Evolutionary conservation across 1,284 basidiomycete genomes (phyloP).

Genomic region (Psilocybe mexicana): DNA sequence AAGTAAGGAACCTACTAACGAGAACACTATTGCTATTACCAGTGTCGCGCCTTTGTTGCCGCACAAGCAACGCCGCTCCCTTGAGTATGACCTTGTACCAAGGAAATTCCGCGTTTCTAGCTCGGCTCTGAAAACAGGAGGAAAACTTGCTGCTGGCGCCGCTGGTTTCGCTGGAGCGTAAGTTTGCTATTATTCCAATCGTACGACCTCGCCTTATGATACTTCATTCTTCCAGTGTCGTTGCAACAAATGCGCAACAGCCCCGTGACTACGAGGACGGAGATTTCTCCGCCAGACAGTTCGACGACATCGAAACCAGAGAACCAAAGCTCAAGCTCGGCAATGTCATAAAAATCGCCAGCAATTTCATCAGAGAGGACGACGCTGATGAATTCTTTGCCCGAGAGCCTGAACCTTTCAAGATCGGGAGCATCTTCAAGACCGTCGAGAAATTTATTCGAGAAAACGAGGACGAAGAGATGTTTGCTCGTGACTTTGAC

Average conservation of each 20-base stretch:
- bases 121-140: background rate
- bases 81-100: background rate
- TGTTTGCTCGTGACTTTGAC: background rate
- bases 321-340: slow-evolving; percentile 5
- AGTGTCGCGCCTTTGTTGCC: background rate
- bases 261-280: background rate
- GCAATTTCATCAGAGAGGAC: slow-evolving; percentile 9
- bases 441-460: slow-evolving; percentile 4
- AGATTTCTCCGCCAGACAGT: background rate
- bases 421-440: background rate
- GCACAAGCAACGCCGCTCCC: background rate
- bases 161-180: slow-evolving; percentile 4
- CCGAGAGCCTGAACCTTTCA: background rate
- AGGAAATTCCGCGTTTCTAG: background rate
- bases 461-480: background rate
- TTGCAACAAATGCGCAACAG: background rate
- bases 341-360: background rate
- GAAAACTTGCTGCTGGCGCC: background rate
- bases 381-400: background rate
- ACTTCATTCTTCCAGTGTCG: background rate
- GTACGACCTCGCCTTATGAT: background rate
- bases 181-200: background rate
- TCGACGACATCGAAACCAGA: slow-evolving; percentile 4
- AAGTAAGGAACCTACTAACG: background rate
- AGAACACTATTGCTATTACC: background rate